Conservation (phyloP, 2,329 filamentous ascomycete species). For the Fulvia fulva region DNA sequence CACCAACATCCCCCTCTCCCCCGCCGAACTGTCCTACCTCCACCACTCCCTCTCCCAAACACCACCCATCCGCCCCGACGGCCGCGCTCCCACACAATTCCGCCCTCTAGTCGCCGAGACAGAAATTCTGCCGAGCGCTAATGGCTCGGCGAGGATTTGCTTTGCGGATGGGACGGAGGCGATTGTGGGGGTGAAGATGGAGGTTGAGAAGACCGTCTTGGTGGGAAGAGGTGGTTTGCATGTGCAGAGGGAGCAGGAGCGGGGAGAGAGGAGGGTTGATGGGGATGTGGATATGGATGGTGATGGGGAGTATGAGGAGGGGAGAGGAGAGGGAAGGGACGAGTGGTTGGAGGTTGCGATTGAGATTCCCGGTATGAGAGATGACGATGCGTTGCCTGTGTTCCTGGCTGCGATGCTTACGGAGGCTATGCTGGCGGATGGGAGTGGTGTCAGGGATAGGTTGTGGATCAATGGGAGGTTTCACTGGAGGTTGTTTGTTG, state of each 20-base stretch:
- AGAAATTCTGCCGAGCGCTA: slow-evolving; percentile 80
- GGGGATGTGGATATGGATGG: slow-evolving; percentile 44
- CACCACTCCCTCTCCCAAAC: slow-evolving; percentile 76
- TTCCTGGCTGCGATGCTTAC: slow-evolving; percentile 84
- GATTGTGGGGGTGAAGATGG: slow-evolving; percentile 90
- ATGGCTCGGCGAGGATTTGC: slow-evolving; percentile 88
- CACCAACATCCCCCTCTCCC: slow-evolving; percentile 70
- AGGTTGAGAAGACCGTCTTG: slow-evolving; percentile 69
- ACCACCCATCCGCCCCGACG: slow-evolving; percentile 86
- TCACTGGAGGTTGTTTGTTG: slow-evolving; percentile 95
- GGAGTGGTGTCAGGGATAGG: slow-evolving; percentile 58
- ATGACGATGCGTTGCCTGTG: slow-evolving; percentile 85
- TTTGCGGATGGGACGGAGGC: slow-evolving; percentile 95
- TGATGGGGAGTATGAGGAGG: slow-evolving; percentile 33
- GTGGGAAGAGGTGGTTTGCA: slow-evolving; percentile 1
- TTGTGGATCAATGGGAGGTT: slow-evolving; percentile 86
- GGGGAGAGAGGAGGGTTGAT: slow-evolving; percentile 28
- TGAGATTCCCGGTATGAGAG: slow-evolving; percentile 84
- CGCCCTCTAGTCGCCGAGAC: slow-evolving; percentile 86
- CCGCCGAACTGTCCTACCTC: slow-evolving; percentile 93
- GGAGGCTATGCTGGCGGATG: slow-evolving; percentile 76
- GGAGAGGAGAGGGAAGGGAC: slow-evolving; percentile 48
- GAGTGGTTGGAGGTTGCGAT: slow-evolving; percentile 86
- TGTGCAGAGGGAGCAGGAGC: no score
- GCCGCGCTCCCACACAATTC: slow-evolving; percentile 77